These are phyloP conservation scores for Pichia kudriavzevii DNA, from an alignment of 1,139 yeast species.

Conservation along the genomic window DNA sequence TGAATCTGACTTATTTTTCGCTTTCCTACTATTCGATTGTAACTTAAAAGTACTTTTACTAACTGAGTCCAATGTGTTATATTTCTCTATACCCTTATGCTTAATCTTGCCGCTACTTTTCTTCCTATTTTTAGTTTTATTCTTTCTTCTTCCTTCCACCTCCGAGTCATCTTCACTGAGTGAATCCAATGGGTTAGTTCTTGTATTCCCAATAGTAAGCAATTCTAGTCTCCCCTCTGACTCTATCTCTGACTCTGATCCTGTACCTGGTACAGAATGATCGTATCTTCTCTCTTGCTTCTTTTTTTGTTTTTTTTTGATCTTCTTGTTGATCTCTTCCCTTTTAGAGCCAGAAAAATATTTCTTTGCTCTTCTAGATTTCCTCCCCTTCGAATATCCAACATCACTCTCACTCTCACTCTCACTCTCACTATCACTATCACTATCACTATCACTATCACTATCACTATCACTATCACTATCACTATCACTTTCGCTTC, in stretches of 20 bases:
- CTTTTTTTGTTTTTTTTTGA: neutral
- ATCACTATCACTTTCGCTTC: slow-evolving; percentile 5
- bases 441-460: slow-evolving; percentile 1
- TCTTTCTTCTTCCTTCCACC: slow-evolving; percentile 3
- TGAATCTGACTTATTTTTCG: slow-evolving; percentile 1
- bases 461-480: neutral
- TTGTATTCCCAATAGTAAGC: slow-evolving; percentile 1
- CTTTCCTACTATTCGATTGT: neutral
- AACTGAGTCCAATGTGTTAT: slow-evolving; percentile 5
- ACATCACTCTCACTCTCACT: neutral
- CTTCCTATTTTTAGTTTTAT: no score
- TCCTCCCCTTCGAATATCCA: neutral
- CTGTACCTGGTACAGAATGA: no score
- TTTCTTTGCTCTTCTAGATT: neutral
- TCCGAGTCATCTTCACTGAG: slow-evolving; percentile 5
- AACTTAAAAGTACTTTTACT: no score
- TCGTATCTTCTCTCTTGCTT: slow-evolving; percentile 1
- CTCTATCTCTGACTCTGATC: slow-evolving; percentile 2
- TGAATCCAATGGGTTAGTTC: slow-evolving; percentile 6
- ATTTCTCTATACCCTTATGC: slow-evolving; percentile 2
- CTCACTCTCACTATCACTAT: neutral
- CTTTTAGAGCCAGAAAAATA: neutral
- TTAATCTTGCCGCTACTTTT: neutral
- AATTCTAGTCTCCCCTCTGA: neutral
- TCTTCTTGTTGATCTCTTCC: neutral